phyloP scores from a whole-genome alignment of 2,329 filamentous ascomycete species.

The Diplodia sapinea region DNA sequence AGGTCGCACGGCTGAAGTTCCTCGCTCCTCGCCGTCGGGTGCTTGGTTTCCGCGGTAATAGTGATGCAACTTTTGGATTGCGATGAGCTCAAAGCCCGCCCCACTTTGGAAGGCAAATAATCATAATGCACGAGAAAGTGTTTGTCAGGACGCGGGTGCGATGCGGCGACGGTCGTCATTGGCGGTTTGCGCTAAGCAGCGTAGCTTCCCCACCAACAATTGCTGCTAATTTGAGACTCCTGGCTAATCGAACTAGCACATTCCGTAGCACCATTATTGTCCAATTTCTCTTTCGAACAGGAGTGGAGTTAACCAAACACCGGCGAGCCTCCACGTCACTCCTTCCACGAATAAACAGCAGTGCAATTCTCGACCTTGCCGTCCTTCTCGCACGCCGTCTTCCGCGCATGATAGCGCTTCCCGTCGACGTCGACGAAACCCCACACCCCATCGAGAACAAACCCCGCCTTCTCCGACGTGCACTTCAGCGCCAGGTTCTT shows the following conservation, averaged over 20 bases:
- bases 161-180: not conserved
- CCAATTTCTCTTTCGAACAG: no score
- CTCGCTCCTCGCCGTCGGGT: not conserved
- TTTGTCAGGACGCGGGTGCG: not conserved
- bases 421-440: constrained; percentile 2
- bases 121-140: not conserved
- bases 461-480: not conserved
- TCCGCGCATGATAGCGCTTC: constrained; percentile 8
- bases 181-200: not conserved
- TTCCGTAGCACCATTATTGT: no score
- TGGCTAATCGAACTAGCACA: no score
- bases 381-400: constrained; percentile 3
- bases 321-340: not conserved
- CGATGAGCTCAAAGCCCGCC: not conserved
- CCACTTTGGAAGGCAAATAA: not conserved
- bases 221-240: no score
- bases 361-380: not conserved
- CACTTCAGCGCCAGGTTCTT: not conserved
- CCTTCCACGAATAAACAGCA: constrained; percentile 7
- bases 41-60: not conserved
- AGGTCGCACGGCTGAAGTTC: not conserved
- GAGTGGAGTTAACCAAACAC: not conserved
- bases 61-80: not conserved
- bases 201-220: not conserved
- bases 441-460: constrained; percentile 8